Evolutionary conservation across 2,329 filamentous ascomycete species (phyloP).

Genomic region (Hypoxylon rubiginosum): DNA sequence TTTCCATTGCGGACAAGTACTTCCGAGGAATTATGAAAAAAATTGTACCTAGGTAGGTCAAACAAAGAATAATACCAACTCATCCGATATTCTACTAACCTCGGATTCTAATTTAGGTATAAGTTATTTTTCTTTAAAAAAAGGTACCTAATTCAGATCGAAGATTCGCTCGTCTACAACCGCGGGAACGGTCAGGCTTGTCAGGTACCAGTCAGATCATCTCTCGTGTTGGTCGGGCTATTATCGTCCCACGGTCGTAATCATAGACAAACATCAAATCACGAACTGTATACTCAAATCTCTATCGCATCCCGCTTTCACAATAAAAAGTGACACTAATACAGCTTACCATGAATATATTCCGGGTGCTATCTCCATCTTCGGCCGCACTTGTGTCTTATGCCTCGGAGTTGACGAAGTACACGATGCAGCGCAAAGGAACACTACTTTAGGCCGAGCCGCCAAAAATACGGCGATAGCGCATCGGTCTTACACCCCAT

Average conservation of each 20-base stretch:
- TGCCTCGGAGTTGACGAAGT: slow-evolving; percentile 27
- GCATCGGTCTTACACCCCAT: slow-evolving; percentile 16
- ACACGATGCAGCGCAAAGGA: slow-evolving; percentile 6
- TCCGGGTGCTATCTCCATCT: slow-evolving; percentile 13
- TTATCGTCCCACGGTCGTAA: slow-evolving; percentile 38
- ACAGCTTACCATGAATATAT: slow-evolving; percentile 20
- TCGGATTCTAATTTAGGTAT: slow-evolving; percentile 17
- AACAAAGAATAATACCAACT: background rate
- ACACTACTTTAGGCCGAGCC: background rate
- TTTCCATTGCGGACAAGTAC: slow-evolving; percentile 25
- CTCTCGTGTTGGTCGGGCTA: slow-evolving; percentile 41
- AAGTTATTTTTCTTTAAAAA: slow-evolving; percentile 31
- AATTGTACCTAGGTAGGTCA: slow-evolving; percentile 9
- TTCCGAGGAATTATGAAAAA: slow-evolving; percentile 18
- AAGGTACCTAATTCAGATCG: slow-evolving; percentile 19
- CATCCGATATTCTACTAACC: background rate
- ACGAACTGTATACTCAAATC: slow-evolving; percentile 21
- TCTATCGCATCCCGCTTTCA: slow-evolving; percentile 10
- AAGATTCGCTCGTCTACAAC: slow-evolving; percentile 22
- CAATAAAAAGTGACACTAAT: slow-evolving; percentile 19
- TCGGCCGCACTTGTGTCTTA: slow-evolving; percentile 8
- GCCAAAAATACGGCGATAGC: slow-evolving; percentile 13
- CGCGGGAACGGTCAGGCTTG: slow-evolving; percentile 34
- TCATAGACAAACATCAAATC: slow-evolving; percentile 21
- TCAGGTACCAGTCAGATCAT: slow-evolving; percentile 43